A percentile compares a stretch with the other conserved stretches of the same genome.
Evolutionary conservation across 306 rosid species (phyloP).

Genomic region (Medicago truncatula): MtrunA17r5.0-ANR NC_053045.1:42390501-42391000

Average conservation of each 20-base stretch:
- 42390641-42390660: too few relatives aligned
- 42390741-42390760: too few relatives aligned
- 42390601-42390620: too few relatives aligned
- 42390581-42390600: too few relatives aligned
- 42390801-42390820: neutral
- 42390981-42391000: slow-evolving; percentile 87
- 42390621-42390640: too few relatives aligned
- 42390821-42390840: slow-evolving; percentile 7
- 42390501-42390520: neutral
- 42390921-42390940: slow-evolving; percentile 27
- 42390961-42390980: slow-evolving; percentile 97
- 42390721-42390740: too few relatives aligned
- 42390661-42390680: too few relatives aligned
- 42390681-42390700: too few relatives aligned
- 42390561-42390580: too few relatives aligned
- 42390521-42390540: neutral
- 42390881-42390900: slow-evolving; percentile 1
- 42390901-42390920: neutral
- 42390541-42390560: neutral
- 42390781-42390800: too few relatives aligned
- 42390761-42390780: too few relatives aligned
- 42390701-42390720: too few relatives aligned
- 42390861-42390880: neutral
- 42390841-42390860: slow-evolving; percentile 24
- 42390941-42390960: slow-evolving; percentile 99